Base-by-base conservation (phyloP, 108 stramenopile genomes). In the Pseudonitzschia multiseries region DNA sequence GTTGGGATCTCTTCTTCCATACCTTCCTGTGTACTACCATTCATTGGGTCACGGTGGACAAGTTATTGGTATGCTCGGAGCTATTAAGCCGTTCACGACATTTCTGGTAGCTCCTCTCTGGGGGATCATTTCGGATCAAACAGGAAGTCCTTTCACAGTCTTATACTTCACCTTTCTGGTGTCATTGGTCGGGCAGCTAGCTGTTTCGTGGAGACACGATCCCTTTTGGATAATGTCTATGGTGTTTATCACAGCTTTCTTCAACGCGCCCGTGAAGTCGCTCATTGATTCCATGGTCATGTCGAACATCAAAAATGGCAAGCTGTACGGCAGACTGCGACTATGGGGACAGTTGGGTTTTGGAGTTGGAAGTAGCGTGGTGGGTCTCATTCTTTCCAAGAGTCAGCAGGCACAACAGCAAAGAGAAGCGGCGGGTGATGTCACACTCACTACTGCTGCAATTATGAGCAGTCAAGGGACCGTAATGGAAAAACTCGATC, bases 301-400 rank as follows among this genome's bases (percentile, higher is more conserved):
- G 82, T 74, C 76, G 61, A 73, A 88, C 65, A 71, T 96, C 2
- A 44, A 68, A 31, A 84, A 88, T 33, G 72, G 85, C 62, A 87
- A 96, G 67, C 82, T 79, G 60, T 98, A 96, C 74, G 97, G 97
- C 22, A 86, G 91, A 71, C 74, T 96, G 72, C 83, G 97, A 52
- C 80, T 98, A 0, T 98, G 89, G 92, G 97, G 97, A 22, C 97
- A 98, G 73, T 76, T 97, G 65, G 97, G 97, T 44, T 97, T 98
- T 87, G 96, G 97, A 24, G 60, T 96, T 43, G 96, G 94, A 24
- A 89, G 88, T 68, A 86, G 85, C 28, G 64, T 77, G 27, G 89
- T 90, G 29, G 91, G 89, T 26, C 53, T 83, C 10, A 33, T 86
- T 36, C 64, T 86, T 41, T 69, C 65, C 18, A 72, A 79, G 66